A percentile compares a stretch with the other conserved stretches of the same genome.
Evolutionary conservation across 805 yeast genomes (phyloP).

Genomic region (Geotrichum ghanense): DNA sequence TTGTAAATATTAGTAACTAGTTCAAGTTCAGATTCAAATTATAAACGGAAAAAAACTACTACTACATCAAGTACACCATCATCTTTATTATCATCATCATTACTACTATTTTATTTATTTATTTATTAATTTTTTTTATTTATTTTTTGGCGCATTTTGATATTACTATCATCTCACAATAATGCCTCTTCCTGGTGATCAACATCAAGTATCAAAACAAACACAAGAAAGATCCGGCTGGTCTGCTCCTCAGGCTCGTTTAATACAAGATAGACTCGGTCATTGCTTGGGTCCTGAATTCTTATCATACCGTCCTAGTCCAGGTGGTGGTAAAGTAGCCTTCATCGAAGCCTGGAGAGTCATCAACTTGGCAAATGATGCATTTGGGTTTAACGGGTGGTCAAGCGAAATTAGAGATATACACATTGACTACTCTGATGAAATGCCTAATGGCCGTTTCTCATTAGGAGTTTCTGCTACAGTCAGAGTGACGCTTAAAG

Average conservation of each 20-base stretch:
- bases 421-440: constrained; percentile 41
- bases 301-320: constrained; percentile 45
- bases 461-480: constrained; percentile 22
- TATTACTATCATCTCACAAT: not conserved
- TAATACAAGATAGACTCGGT: not conserved
- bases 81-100: no score
- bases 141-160: no score
- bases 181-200: constrained; percentile 3
- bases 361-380: constrained; percentile 57
- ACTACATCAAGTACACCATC: no score
- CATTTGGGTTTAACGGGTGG: constrained; percentile 78
- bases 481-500: constrained; percentile 61
- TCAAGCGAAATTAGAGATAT: constrained; percentile 45
- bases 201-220: not conserved
- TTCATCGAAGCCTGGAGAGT: constrained; percentile 71
- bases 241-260: not conserved
- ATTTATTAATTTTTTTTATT: no score
- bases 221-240: not conserved
- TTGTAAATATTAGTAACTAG: no score
- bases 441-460: constrained; percentile 14
- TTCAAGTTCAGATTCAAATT: no score
- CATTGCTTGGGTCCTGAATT: constrained; percentile 26
- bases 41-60: no score
- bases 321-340: constrained; percentile 39
- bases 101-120: no score